Evolutionary conservation across 352 stramenopile genomes (phyloP), one percentile per base, ranked within the genome.

Genomic region (Pilasporangium apinafurcum): DNA sequence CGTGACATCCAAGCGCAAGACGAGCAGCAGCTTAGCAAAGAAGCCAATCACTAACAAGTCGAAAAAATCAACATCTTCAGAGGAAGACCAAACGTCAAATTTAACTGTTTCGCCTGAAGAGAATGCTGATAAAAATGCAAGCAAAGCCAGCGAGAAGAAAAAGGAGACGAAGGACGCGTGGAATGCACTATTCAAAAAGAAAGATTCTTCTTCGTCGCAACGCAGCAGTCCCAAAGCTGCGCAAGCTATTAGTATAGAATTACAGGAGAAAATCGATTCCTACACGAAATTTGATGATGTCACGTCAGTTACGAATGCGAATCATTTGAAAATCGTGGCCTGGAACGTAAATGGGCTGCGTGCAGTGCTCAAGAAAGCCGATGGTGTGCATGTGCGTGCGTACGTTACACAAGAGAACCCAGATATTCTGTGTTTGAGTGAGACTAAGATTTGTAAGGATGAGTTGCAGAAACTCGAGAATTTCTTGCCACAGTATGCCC

Each of bases 321-420:
- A 37, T 4, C 41, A 51, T 32, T 49, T 55, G 25, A 88, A 83
- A 47, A 54, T 90, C 13, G 65, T 77, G 37, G 78, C 78, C 20
- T 90, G 81, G 81, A 93, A 93, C 56, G 81, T 93, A 5, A 93
- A 93, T 37, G 78, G 81, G 4, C 57, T 93, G 31, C 81, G 81
- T 2, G 81, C 81, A 18, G 39, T 93, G 41, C 53, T 93, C 21
- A 90, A 88, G 56, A 56, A 69, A 13, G 73, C 86, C 20, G 62
- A 88, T 24, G 65, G 64, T 42, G 49, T 73, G 38, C 72, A 86
- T 35, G 59, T 92, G 30, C 74, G 73, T 16, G 78, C 76, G 6
- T 93, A 86, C 48, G 67, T 90, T 34, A 68, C 67, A 8, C 69
- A 87, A 44, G 81, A 93, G 48, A 65, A 91, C 52, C 76, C 81